phyloP scores from a whole-genome alignment of 2,329 filamentous ascomycete genomes.

The Fusarium sp. region DNA sequence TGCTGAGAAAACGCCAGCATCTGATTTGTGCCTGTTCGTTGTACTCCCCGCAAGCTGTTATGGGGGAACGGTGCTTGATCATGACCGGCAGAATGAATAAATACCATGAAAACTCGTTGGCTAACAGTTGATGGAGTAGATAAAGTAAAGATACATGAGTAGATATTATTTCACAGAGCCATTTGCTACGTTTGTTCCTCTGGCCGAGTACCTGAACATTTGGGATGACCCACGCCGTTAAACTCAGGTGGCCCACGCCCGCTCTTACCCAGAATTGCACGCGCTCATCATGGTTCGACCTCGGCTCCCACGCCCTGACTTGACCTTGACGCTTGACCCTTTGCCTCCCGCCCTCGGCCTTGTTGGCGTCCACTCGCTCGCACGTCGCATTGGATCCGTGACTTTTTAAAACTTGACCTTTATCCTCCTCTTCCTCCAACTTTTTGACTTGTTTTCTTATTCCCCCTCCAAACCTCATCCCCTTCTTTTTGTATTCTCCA shows the following conservation, averaged over 20 bases:
- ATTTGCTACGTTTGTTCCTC: fast-evolving
- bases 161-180: background rate
- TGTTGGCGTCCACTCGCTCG: conserved; percentile 40
- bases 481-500: conserved; percentile 27
- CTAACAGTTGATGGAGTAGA: background rate
- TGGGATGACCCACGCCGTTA: conserved; percentile 3
- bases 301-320: conserved; percentile 39
- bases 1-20: conserved; percentile 50
- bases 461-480: conserved; percentile 17
- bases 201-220: conserved; percentile 9
- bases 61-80: conserved; percentile 1
- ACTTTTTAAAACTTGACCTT: conserved; percentile 48
- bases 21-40: conserved; percentile 45
- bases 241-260: conserved; percentile 23
- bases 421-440: conserved; percentile 28
- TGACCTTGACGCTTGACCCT: conserved; percentile 1
- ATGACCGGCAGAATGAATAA: conserved; percentile 14
- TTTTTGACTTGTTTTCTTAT: conserved; percentile 35
- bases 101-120: background rate
- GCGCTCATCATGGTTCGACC: conserved; percentile 43
- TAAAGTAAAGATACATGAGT: background rate
- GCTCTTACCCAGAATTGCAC: conserved; percentile 23
- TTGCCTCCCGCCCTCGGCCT: conserved; percentile 45
- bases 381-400: conserved; percentile 11
- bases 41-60: conserved; percentile 17